Conservation (phyloP, 1,139 yeast species). For the Pneumocystis canis region DNA sequence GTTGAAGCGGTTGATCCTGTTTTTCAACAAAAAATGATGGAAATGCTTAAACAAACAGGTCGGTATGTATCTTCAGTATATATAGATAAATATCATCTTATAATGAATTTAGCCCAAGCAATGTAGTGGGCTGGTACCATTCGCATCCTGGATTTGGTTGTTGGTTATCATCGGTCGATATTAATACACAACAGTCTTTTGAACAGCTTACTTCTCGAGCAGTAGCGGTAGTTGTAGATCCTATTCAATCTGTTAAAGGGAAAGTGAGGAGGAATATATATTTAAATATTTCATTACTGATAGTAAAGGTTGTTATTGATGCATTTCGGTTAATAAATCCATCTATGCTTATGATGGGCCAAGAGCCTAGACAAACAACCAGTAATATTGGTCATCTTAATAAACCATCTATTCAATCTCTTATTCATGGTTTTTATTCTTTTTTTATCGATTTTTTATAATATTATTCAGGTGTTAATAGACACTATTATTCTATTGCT, state of each 20-base stretch:
- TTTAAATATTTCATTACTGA: background rate
- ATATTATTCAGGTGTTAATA: conserved; percentile 37
- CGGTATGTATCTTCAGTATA: conserved; percentile 7
- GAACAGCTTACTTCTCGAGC: conserved; percentile 91
- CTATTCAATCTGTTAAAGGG: conserved; percentile 95
- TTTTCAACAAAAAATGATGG: conserved; percentile 98
- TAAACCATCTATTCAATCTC: conserved; percentile 95
- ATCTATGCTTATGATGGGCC: conserved; percentile 81
- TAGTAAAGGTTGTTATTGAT: conserved; percentile 55
- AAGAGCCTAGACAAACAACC: conserved; percentile 95
- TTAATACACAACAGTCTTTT: conserved; percentile 91
- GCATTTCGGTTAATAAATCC: conserved; percentile 92
- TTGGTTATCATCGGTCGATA: conserved; percentile 95
- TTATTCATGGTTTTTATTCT: conserved; percentile 59
- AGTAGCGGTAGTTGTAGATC: conserved; percentile 95
- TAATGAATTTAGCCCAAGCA: conserved; percentile 51
- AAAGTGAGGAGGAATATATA: conserved; percentile 34
- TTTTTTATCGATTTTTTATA: background rate
- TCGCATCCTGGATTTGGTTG: conserved; percentile 99
- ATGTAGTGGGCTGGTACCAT: conserved; percentile 99
- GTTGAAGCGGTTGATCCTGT: conserved; percentile 99
- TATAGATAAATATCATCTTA: background rate
- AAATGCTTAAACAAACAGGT: conserved; percentile 96
- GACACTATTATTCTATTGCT: conserved; percentile 89
- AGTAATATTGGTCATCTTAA: conserved; percentile 89